Evolutionary conservation across 192 early-diverging fungal species (phyloP), one percentile per base, ranked within the genome.

Genomic region (Mortierella antarctica): DNA sequence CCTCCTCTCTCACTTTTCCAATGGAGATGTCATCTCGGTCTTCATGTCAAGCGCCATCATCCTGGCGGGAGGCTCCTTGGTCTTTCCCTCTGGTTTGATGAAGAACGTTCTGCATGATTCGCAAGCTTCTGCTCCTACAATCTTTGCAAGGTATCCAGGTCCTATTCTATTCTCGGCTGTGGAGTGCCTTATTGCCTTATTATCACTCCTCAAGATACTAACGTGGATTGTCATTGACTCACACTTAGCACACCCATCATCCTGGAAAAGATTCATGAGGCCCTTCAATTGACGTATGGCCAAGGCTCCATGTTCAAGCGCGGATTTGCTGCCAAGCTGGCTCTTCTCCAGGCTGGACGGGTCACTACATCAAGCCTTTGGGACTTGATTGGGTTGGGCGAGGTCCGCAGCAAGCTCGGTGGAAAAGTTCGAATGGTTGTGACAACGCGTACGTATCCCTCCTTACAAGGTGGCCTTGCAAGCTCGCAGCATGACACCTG

Each of bases 51-150:
- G 77, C 21, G 70, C 70, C 9, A 57, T 80, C 20, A 62, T 80
- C 14, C 12, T 72, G 57, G 65, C 58, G 7, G 77, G 77, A 40
- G 77, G 77, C 5, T 80, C 70, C 1, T 39, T 72, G 13, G 60
- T 68, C 20, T 80, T 80, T 54, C 70, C 77, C 1, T 71, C 67
- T 21, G 77, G 77, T 0, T 50, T 80, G 21, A 72, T 80, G 77
- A 80, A 80, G 55, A 80, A 80, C 14, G 77, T 80, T 46, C 65
- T 80, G 20, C 65, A 80, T 57, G 77, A 80, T 44, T 52, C 65
- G 7, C 77, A 80, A 10, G 70, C 69, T 0, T 62, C 77, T 1
- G 31, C 39, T 5, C 77, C 77, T 15, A 80, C 77, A 7, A 66
- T 80, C 15, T 80, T 80, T 39, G 77, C 77, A 20, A 79, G 76